Percentiles rank a stretch among this genome's conserved stretches.
These are phyloP conservation scores for Blastocystis sp. DNA, from an alignment of 352 stramenopile genomes.

Conservation along the genomic window DNA sequence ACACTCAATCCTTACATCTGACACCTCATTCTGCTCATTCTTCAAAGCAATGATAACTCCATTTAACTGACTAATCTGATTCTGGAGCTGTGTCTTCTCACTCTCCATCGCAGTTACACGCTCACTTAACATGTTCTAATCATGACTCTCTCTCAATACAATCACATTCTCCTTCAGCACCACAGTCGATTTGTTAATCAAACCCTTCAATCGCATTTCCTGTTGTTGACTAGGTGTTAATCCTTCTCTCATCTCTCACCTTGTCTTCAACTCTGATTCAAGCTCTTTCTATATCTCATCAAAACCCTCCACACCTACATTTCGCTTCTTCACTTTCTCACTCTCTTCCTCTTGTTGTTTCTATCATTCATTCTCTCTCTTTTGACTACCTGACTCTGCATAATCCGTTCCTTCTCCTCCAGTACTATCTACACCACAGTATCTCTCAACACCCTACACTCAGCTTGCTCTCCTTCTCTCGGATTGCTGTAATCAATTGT, in stretches of 20 bases:
- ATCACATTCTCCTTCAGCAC: conserved; percentile 57
- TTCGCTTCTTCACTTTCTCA: not conserved
- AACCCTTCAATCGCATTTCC: conserved; percentile 42
- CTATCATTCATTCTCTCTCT: not conserved
- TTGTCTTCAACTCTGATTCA: conserved; percentile 26
- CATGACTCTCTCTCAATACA: not conserved
- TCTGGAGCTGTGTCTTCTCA: conserved; percentile 41
- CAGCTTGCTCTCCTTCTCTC: conserved; percentile 12
- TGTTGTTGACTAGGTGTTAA: conserved; percentile 22
- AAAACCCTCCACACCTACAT: not conserved
- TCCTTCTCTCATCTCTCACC: not conserved
- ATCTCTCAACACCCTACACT: not conserved
- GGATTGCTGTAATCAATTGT: conserved; percentile 1
- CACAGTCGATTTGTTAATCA: conserved; percentile 35
- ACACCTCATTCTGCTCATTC: not conserved
- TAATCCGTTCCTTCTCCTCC: not conserved
- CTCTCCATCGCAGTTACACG: not conserved
- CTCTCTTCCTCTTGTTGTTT: not conserved
- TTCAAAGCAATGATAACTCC: conserved; percentile 34
- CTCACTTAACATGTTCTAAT: conserved; percentile 16
- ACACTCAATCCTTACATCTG: conserved; percentile 8
- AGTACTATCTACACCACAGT: not conserved
- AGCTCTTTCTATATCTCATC: not conserved
- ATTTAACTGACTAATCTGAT: conserved; percentile 40
- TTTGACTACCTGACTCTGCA: not conserved